Base-by-base conservation (phyloP, 495 filamentous ascomycete species). In the Aspergillus cristatus region DNA sequence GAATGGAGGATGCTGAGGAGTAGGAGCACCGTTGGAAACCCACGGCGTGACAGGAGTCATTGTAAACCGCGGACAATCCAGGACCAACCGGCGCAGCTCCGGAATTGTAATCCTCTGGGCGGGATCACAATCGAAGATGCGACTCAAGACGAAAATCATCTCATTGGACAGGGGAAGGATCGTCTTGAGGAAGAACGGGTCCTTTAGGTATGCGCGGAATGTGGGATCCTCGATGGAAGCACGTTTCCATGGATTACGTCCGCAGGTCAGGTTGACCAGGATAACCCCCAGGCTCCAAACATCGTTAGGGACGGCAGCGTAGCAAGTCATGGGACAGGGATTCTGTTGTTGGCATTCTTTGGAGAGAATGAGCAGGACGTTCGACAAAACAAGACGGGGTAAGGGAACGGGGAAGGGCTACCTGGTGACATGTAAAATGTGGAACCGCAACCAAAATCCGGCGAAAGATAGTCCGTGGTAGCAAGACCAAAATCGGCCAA, bases 391-490 rank as follows among this genome's bases (percentile, higher is more conserved):
- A n/a, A n/a, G n/a, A n/a, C n/a, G n/a, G n/a, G n/a, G n/a, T n/a
- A 3, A 22, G 34, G 8, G 18, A 25, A 33, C 12, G 26, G 26
- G 28, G 13, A 8, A 26, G 8, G 30, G 35, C 63, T 84, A 96
- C 91, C 91, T 76, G 91, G 91, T 41, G 83, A 90, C 93, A 97
- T 97, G 68, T 99, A 97, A 57, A 99, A 97, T 11, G 91, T 97
- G 13, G 90, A 96, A 34, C 91, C 91, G 60, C 93, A 99, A 39
- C 93, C 93, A 62, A 94, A 96, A 60, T 99, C 91, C 43, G 88
- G 80, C 42, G 90, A 93, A 42, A 79, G 66, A 38, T 79, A 73
- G 41, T 90, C 85, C 20, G 76, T 75, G 15, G 86, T 97, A 30
- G 91, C 91, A 28, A 97, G 74, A 53, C 93, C 91, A 70, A 99